Conservation (phyloP, 129 eudicot species). For the Kitagawia praeruptora region DNA sequence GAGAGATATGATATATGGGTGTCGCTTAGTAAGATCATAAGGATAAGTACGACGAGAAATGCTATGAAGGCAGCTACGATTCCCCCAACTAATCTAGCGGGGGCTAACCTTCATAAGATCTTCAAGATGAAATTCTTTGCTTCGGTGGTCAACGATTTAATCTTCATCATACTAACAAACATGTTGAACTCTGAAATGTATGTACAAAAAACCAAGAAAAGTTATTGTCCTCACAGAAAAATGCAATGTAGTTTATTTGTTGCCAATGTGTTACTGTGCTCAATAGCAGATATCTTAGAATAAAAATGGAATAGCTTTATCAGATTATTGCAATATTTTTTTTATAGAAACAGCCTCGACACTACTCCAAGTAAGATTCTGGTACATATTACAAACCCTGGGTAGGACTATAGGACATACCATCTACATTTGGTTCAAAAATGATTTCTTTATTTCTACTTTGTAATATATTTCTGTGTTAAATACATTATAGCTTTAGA, state of each 20-base stretch:
- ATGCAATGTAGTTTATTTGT: background rate
- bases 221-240: background rate
- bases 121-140: slow-evolving; percentile 4
- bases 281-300: background rate
- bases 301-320: background rate
- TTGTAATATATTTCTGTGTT: background rate
- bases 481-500: background rate
- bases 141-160: background rate
- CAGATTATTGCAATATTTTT: background rate
- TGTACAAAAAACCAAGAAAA: background rate
- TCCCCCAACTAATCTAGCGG: slow-evolving; percentile 2
- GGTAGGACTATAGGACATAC: background rate
- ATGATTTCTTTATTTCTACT: too few species aligned
- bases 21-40: slow-evolving; percentile 17
- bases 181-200: background rate
- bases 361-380: slow-evolving; percentile 1
- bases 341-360: background rate
- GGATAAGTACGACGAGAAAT: slow-evolving; percentile 10
- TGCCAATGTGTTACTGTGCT: background rate
- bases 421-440: background rate
- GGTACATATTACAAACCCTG: background rate
- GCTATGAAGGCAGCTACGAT: background rate
- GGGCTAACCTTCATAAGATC: slow-evolving; percentile 18
- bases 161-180: background rate
- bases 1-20: slow-evolving; percentile 39